A percentile compares a stretch with the other conserved stretches of the same genome.
Evolutionary conservation across 2,329 filamentous ascomycete species (phyloP).

Genomic region (Parastagonospora nodorum): DNA sequence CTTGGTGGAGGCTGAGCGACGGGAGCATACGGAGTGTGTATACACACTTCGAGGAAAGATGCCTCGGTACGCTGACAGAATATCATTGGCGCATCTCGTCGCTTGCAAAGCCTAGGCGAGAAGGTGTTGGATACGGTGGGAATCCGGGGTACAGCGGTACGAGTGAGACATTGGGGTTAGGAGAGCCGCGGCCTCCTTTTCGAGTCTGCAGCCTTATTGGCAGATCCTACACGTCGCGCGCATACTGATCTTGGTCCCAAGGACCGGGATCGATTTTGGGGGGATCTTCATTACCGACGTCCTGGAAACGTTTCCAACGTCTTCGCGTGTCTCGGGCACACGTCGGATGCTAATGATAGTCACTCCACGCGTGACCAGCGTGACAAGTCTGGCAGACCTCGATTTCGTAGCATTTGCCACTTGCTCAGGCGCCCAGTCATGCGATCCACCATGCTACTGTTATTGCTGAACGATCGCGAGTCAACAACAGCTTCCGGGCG

Average conservation of each 20-base stretch:
- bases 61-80: neutral
- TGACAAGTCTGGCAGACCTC: too few relatives aligned
- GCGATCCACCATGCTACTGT: neutral
- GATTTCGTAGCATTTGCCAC: too few relatives aligned
- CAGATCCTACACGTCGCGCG: neutral
- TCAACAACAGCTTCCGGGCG: neutral
- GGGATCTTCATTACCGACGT: constrained; percentile 10
- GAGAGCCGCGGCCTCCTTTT: too few relatives aligned
- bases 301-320: neutral
- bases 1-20: neutral
- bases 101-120: neutral
- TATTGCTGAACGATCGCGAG: neutral
- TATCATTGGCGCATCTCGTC: neutral
- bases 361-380: neutral
- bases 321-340: neutral
- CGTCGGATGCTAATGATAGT: neutral
- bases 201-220: neutral
- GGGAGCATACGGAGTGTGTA: neutral
- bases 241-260: constrained; percentile 10
- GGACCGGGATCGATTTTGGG: constrained; percentile 12
- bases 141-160: neutral
- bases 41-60: neutral
- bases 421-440: too few relatives aligned
- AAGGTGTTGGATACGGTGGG: neutral
- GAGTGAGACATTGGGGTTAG: neutral